Percentiles rank a stretch among this genome's conserved stretches.
Conservation (phyloP, 1,284 basidiomycete genomes). For the Sporisorium iseilematis-ciliati region DNA sequence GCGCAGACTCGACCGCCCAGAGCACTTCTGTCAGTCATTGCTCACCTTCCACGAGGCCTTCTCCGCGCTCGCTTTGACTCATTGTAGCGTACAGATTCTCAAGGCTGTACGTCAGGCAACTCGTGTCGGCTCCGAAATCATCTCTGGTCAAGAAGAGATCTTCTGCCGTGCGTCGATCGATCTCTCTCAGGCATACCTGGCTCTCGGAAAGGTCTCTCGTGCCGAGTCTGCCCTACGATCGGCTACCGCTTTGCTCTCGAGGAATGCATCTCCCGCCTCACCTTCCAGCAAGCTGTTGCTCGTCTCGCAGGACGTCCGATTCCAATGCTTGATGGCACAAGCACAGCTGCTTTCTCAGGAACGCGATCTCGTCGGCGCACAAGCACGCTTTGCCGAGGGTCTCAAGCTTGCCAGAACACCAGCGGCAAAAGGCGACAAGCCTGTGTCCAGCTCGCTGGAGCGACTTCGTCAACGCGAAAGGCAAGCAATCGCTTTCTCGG, state of each 20-base stretch:
- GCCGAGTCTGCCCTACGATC: conserved; percentile 36
- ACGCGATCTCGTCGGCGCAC: conserved; percentile 26
- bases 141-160: conserved; percentile 23
- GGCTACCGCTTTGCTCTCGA: conserved; percentile 13
- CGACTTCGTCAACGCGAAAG: conserved; percentile 33
- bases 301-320: conserved; percentile 37
- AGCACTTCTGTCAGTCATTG: conserved; percentile 38
- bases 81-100: conserved; percentile 45
- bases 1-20: conserved; percentile 22
- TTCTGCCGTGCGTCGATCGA: conserved; percentile 40
- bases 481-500: conserved; percentile 40
- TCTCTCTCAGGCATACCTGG: conserved; percentile 31
- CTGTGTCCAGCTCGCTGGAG: conserved; percentile 30
- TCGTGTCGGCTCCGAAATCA: conserved; percentile 13
- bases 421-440: conserved; percentile 15
- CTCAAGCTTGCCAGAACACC: conserved; percentile 31
- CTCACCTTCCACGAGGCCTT: conserved; percentile 45
- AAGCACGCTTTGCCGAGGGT: conserved; percentile 33
- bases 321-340: conserved; percentile 42
- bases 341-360: conserved; percentile 28
- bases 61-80: conserved; percentile 41
- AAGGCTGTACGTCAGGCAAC: conserved; percentile 39
- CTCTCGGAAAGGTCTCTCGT: conserved; percentile 35
- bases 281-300: conserved; percentile 19
- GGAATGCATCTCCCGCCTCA: conserved; percentile 2